Evolutionary conservation across 306 rosid genomes (phyloP).

Genomic region (Leucaena leucocephala): DNA sequence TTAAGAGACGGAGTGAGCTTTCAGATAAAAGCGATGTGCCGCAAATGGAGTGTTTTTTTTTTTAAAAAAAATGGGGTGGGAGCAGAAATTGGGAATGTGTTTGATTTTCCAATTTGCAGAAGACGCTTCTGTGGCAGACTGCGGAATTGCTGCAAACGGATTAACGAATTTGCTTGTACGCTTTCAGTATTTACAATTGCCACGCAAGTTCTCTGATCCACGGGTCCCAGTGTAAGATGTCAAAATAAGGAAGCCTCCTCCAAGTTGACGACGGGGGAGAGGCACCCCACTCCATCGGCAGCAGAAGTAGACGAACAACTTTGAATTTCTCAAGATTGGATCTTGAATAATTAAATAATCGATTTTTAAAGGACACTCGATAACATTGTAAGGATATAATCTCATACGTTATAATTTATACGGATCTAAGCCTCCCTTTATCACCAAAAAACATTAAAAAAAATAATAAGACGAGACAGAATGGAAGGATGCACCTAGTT

Average conservation of each 20-base stretch:
- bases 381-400: too few relatives aligned
- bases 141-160: background rate
- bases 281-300: background rate
- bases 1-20: background rate
- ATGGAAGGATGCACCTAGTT: too few relatives aligned
- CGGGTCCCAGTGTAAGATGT: background rate
- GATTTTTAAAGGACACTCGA: too few relatives aligned
- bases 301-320: too few relatives aligned
- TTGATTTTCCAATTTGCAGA: background rate
- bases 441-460: too few relatives aligned
- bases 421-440: too few relatives aligned
- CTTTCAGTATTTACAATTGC: background rate
- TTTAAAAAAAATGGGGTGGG: too few relatives aligned
- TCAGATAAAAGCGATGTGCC: background rate
- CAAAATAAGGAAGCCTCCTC: background rate
- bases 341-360: too few relatives aligned
- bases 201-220: background rate
- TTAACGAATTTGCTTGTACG: background rate
- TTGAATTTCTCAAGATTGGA: background rate
- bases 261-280: background rate
- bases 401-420: too few relatives aligned
- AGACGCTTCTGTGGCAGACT: background rate
- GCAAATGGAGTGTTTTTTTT: background rate
- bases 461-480: too few relatives aligned
- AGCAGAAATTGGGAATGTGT: too few relatives aligned